Base-by-base conservation (phyloP, 768 basidiomycete species). In the Hygrocybe punicea region DNA sequence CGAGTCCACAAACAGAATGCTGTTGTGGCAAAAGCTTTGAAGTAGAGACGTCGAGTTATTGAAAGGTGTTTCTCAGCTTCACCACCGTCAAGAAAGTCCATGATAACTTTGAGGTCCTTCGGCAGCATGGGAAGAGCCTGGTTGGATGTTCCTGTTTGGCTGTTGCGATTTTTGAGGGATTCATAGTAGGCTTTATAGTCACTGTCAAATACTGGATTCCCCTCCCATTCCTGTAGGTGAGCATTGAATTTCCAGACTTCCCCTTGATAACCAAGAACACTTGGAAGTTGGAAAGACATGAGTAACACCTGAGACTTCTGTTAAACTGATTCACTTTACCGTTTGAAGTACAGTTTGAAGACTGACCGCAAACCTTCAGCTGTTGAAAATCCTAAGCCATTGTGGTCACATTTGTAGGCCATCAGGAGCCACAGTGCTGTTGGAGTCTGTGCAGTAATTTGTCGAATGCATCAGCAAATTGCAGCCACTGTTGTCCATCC, bases 111-210 rank as follows among this genome's bases (percentile, higher is more conserved):
- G 24, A 63, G 51, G 49, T 59, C 60, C n/a, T 58, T 51, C 8
- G 61, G 62, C 17, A 65, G 60, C 63, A 65, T 63, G 4, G 63
- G 63, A 21, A 65, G 60, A 1, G 58, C 62, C 39, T 65, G 63
- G 6, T 42, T 61, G 13, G 63, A 36, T 23, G 56, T 59, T 42
- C 46, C 47, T 1, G 58, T 63, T 19, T 53, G 58, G 45, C 58
- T 63, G 36, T 60, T 45, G 6, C 51, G 39, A 23, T 62, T 65
- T 29, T 62, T 63, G 42, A 61, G 57, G 5, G 62, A 63, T 36
- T 58, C 60, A 29, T 51, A 63, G 51, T 63, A 63, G 3, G 53
- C 53, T 50, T 60, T 58, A 53, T 56, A 63, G 35, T 57, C 56
- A n/a, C 51, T 58, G 39, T 62, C 54, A 37, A 62, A 64, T 25